Percentiles rank a stretch among this genome's conserved stretches.
Conservation (phyloP, 331 rosid species). For the Cydonia oblonga region DNA sequence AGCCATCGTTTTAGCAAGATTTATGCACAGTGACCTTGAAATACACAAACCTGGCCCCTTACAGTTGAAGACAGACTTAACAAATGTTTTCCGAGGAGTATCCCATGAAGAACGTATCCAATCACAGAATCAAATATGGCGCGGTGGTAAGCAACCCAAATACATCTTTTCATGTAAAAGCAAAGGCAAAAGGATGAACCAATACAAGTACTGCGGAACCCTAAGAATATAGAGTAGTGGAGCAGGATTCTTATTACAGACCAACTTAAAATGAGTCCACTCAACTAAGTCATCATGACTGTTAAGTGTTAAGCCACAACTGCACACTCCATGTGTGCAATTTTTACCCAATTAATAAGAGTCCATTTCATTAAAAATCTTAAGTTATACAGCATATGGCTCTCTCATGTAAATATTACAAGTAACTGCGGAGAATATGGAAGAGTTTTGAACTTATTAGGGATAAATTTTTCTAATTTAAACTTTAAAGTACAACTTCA, state of each 20-base stretch:
- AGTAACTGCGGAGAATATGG: neutral
- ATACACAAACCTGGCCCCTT: no score
- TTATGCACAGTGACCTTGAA: neutral
- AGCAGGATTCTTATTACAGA: neutral
- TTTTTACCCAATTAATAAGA: neutral
- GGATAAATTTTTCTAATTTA: neutral
- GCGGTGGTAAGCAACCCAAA: neutral
- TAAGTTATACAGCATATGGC: neutral
- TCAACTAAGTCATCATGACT: neutral
- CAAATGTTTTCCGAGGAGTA: neutral
- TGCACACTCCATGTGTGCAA: no score
- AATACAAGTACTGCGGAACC: neutral
- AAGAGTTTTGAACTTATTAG: neutral
- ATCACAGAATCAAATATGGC: neutral
- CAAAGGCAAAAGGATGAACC: neutral
- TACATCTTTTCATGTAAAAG: neutral
- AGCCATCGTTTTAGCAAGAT: neutral
- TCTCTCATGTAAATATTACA: neutral
- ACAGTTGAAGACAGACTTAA: neutral
- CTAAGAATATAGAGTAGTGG: neutral
- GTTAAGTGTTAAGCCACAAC: neutral
- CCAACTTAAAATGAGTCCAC: neutral
- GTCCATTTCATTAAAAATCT: neutral
- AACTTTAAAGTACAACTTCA: no score
- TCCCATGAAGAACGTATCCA: neutral